These are phyloP conservation scores for Puccinellia tenuiflora DNA, from an alignment of 176 grass and related monocot genomes.

Conservation along the genomic window DNA sequence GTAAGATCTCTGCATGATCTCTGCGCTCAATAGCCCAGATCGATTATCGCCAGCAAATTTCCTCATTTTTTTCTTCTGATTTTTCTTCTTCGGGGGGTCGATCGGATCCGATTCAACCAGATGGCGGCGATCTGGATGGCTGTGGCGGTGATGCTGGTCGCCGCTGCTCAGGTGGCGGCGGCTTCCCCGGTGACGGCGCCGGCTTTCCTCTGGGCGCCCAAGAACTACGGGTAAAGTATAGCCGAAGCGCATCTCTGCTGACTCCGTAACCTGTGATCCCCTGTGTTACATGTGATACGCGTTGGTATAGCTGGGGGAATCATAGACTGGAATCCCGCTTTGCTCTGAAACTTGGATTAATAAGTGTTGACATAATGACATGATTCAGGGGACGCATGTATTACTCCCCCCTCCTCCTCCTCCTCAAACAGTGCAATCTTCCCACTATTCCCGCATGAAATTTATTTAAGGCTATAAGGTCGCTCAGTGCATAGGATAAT, in stretches of 20 bases:
- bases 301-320: neutral
- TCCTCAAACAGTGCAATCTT: neutral
- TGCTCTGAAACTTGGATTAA: neutral
- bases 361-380: neutral
- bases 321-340: neutral
- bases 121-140: slow-evolving; percentile 32
- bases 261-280: slow-evolving; percentile 12
- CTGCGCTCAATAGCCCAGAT: neutral
- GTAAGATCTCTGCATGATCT: slow-evolving; percentile 18
- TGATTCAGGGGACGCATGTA: neutral
- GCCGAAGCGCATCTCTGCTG: neutral
- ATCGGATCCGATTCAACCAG: slow-evolving; percentile 6
- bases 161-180: neutral
- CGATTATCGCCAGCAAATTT: neutral
- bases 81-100: neutral
- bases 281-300: slow-evolving; percentile 1
- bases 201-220: slow-evolving; percentile 72
- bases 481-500: neutral
- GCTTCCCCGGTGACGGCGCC: slow-evolving; percentile 32
- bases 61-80: neutral
- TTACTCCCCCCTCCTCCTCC: neutral
- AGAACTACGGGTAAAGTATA: slow-evolving; percentile 48
- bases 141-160: slow-evolving; percentile 26
- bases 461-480: neutral
- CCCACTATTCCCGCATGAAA: neutral